Base-by-base conservation (phyloP, 768 basidiomycete species). In the Lyophyllum shimeji region DNA sequence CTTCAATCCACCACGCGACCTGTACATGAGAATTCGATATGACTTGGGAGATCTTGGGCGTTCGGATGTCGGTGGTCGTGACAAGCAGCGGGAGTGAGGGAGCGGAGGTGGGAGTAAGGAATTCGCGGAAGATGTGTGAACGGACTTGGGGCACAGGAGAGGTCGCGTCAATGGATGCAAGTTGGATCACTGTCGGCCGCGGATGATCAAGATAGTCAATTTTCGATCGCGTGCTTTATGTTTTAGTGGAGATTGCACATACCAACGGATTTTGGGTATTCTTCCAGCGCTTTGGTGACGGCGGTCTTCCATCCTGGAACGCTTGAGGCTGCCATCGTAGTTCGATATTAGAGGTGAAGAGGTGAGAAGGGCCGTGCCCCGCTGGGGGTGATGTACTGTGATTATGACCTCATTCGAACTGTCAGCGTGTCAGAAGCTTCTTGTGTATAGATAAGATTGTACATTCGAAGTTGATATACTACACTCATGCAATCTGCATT, bases 1-100 rank as follows among this genome's bases (percentile, higher is more conserved):
- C 78, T 27, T 80, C 76, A 50, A 86, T 79, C 89, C 90, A 95
- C 85, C 88, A 93, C 11, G 77, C 82, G 42, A 87, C 60, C 66
- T 93, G 87, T 57, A 86, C 80, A 42, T 74, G 67, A 9, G 77
- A 65, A 53, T 75, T 75, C 34, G 74, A 64, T 21, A 71, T 72
- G 46, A 92, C 71, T 60, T 92, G 85, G 1, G 69, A 46, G 31
- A 82, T 77, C 63, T 94, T 94, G 20, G 84, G 83, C 1, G 84
- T 78, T 23, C 92, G 87, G 45, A 86, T 67, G 71, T 93, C 91
- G 46, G 90, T 90, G 12, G 86, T 82, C 46, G 79, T 74, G 43
- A 92, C 62, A 59, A 94, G 67, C 5, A 93, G 73, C 0, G 89
- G 87, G 3, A 82, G 73, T 24, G 73, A 60, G 1, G 82, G 80